Percentiles rank a stretch among this genome's conserved stretches.
phyloP scores from a whole-genome alignment of 2,329 filamentous ascomycete genomes.

The Colletotrichum lini region DNA sequence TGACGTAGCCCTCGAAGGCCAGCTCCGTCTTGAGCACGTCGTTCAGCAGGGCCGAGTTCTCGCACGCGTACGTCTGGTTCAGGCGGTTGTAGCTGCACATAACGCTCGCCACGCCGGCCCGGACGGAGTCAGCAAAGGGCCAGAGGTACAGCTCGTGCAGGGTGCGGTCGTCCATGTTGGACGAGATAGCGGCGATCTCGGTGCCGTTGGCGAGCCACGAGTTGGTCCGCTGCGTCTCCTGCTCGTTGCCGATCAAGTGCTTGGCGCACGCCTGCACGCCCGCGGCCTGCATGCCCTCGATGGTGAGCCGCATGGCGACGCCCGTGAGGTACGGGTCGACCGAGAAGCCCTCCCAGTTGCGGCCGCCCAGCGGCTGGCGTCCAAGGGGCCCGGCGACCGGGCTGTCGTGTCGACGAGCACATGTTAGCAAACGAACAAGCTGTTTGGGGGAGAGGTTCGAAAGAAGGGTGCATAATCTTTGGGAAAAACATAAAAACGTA shows the following conservation, averaged over 20 bases:
- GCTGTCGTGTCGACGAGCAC: slow-evolving; percentile 13
- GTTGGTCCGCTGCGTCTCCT: slow-evolving; percentile 70
- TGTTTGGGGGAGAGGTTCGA: background rate
- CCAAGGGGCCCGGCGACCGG: slow-evolving; percentile 84
- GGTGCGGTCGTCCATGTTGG: slow-evolving; percentile 75
- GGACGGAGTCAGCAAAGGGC: slow-evolving; percentile 79
- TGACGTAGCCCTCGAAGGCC: slow-evolving; percentile 75
- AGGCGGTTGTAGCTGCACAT: slow-evolving; percentile 84
- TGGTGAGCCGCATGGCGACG: slow-evolving; percentile 73
- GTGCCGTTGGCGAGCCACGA: slow-evolving; percentile 59
- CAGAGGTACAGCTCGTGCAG: slow-evolving; percentile 78
- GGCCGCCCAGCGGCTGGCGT: slow-evolving; percentile 78
- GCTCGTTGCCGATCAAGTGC: slow-evolving; percentile 79
- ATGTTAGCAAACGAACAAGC: background rate
- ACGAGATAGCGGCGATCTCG: slow-evolving; percentile 67
- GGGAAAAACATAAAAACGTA: background rate
- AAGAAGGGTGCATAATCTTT: too few species aligned
- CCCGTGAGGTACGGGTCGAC: slow-evolving; percentile 82
- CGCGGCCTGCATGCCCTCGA: slow-evolving; percentile 68
- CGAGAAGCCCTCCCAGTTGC: slow-evolving; percentile 90
- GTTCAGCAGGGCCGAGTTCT: slow-evolving; percentile 73
- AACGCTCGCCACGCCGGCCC: slow-evolving; percentile 74
- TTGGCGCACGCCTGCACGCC: slow-evolving; percentile 59
- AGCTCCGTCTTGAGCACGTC: slow-evolving; percentile 79
- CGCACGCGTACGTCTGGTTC: slow-evolving; percentile 78